Base-by-base conservation (phyloP, 2,329 filamentous ascomycete species). In the Colletotrichum tanaceti region DNA sequence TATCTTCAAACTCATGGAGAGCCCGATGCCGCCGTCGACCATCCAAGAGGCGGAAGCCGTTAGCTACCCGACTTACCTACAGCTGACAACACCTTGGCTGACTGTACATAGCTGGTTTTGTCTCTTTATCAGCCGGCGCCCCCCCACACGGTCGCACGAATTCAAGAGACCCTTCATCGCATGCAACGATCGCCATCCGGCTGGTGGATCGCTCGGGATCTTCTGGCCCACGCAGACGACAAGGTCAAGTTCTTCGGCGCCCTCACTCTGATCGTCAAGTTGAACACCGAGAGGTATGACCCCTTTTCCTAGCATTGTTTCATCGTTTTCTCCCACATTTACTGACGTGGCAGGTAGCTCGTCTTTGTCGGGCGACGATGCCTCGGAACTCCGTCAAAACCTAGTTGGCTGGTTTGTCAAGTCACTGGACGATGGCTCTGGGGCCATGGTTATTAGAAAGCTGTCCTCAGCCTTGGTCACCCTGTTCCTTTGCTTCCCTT, bases 181-280 rank as follows among this genome's bases (percentile, higher is more conserved):
- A 82, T 98, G 20, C 96, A 98, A 76, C 89, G 89, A 73, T 92
- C 93, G 2, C 84, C 90, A 2, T 86, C 93, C 74, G 95, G 94
- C 63, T 99, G 96, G 96, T 86, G 91, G 64, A 85, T 98, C 53
- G 94, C 93, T 22, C 90, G 95, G 75, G 88, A 89, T 59, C 84
- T 98, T 16, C 83, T 98, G 13, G 83, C 83, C 58, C 89, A 88
- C 70, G 82, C 87, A 24, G 89, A 93, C 72, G 87, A 91, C 70
- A 91, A 94, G 74, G 89, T 96, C 73, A 91, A 92, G 72, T 98
- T 98, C 80, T 97, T 97, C 77, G 96, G 93, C 16, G 95, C 94
- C 38, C 85, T 98, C 68, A 98, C 95, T 0, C 91, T 98, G 72
- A 97, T 93, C 58, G 89, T 98, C 74, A 99, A 98, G 81, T 88